Base-by-base conservation (phyloP, 2,329 filamentous ascomycete species). In the Xylariaceae sp. region DNA sequence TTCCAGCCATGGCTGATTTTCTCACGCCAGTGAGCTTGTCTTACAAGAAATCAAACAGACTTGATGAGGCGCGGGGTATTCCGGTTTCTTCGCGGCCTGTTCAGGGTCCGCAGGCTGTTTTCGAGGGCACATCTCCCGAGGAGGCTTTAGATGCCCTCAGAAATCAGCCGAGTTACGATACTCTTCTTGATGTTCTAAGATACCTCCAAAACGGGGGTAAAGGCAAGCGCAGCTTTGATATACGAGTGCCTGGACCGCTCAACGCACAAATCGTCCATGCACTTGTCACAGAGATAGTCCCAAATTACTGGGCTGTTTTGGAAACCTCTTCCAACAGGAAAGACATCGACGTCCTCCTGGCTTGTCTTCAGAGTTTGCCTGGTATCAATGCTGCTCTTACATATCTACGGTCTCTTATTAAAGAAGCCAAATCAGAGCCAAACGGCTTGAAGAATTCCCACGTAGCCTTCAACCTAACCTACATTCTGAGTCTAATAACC, bases 241-340 rank as follows among this genome's bases (percentile, higher is more conserved):
- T 92, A 48, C 74, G 77, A 44, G 70, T 75, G 2, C 85, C 89
- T 3, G 80, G 80, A 34, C 85, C 91, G 1, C 73, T 83, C 57
- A 81, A 84, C 54, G 84, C 89, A 26, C 88, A 91, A 63, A 81
- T 96, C 34, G 76, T 92, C 50, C 85, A 91, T 65, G 74, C 82
- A 2, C 73, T 99, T 37, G 83, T 95, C 55, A 85, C 80, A 12
- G 81, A 85, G 34, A 91, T 88, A 30, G 75, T 90, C 6, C 88
- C 89, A 1, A 88, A 91, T 66, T 95, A 92, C 71, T 97, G 94
- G 92, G 67, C 76, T 2, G 65, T 83, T 6, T 66, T 92, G 12
- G 72, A 75, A 39, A 78, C 80, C 54, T 73, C 72, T n/a, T 68
- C 66, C 2, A 32, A 67, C 50, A 32, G 69, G 61, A 64, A 62